These are phyloP conservation scores for Ceratocystiopsis sp. DNA, from an alignment of 2,329 filamentous ascomycete species.

Conservation along the genomic window DNA sequence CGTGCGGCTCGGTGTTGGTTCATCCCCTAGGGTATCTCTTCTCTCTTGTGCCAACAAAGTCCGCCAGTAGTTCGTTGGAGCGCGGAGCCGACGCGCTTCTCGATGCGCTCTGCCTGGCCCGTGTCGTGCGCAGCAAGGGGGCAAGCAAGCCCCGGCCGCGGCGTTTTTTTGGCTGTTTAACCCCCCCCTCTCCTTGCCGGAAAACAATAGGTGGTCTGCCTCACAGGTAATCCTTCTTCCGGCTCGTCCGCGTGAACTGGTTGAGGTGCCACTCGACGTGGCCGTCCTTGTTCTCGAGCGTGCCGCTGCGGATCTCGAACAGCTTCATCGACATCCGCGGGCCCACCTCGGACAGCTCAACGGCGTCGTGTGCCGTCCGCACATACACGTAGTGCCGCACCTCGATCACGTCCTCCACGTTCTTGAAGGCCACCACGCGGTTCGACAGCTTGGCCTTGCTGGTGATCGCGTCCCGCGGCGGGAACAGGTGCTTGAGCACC, in stretches of 20 bases:
- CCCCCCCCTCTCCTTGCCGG: background rate
- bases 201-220: background rate
- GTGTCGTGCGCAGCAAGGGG: too few species aligned
- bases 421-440: constrained; percentile 84
- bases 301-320: constrained; percentile 85
- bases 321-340: constrained; percentile 94
- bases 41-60: too few species aligned
- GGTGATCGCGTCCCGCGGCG: constrained; percentile 63
- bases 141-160: too few species aligned
- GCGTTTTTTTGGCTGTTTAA: background rate
- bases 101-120: too few species aligned
- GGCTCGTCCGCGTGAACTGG: constrained; percentile 82
- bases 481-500: constrained; percentile 86
- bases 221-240: constrained; percentile 92
- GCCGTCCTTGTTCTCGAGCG: constrained; percentile 83
- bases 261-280: constrained; percentile 95
- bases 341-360: constrained; percentile 78
- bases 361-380: constrained; percentile 73
- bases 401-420: constrained; percentile 85
- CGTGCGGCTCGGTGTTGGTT: too few species aligned
- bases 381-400: constrained; percentile 71
- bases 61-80: too few species aligned
- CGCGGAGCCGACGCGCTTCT: too few species aligned
- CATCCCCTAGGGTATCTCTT: too few species aligned
- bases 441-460: constrained; percentile 63